phyloP scores from a whole-genome alignment of 305 asterid species.

The Plantago lanceolata region DNA sequence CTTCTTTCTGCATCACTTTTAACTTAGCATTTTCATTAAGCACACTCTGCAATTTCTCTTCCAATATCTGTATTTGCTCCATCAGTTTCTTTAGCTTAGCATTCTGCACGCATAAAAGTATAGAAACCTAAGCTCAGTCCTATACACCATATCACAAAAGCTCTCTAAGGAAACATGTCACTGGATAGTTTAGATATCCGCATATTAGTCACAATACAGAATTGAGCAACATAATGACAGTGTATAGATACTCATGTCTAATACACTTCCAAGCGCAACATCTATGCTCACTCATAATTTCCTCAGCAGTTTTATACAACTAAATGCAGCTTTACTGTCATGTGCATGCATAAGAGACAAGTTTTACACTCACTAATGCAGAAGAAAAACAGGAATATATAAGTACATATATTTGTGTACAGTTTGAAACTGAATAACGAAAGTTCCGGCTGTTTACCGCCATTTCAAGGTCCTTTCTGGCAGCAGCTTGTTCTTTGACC shows the following conservation, averaged over 20 bases:
- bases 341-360: background rate
- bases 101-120: slow-evolving; percentile 46
- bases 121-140: slow-evolving; percentile 22
- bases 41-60: slow-evolving; percentile 83
- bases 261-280: slow-evolving; percentile 1
- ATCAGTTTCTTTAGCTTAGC: slow-evolving; percentile 76
- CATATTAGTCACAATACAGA: slow-evolving; percentile 13
- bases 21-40: slow-evolving; percentile 83
- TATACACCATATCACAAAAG: slow-evolving; percentile 9
- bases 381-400: background rate
- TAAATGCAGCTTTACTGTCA: background rate
- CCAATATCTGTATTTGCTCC: slow-evolving; percentile 59
- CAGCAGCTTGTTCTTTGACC: slow-evolving; percentile 90
- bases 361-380: background rate
- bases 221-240: slow-evolving; percentile 3
- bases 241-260: slow-evolving; percentile 2
- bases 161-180: slow-evolving; percentile 7
- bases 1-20: slow-evolving; percentile 86
- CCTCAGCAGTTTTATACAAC: slow-evolving; percentile 14
- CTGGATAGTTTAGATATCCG: slow-evolving; percentile 18
- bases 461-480: slow-evolving; percentile 69
- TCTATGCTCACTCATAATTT: slow-evolving; percentile 4
- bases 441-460: slow-evolving; percentile 47
- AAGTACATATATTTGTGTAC: no score
- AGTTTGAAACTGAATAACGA: slow-evolving; percentile 5